Evolutionary conservation across 805 yeast species (phyloP).

Genomic region (Wickerhamiella sergipiensis): DNA sequence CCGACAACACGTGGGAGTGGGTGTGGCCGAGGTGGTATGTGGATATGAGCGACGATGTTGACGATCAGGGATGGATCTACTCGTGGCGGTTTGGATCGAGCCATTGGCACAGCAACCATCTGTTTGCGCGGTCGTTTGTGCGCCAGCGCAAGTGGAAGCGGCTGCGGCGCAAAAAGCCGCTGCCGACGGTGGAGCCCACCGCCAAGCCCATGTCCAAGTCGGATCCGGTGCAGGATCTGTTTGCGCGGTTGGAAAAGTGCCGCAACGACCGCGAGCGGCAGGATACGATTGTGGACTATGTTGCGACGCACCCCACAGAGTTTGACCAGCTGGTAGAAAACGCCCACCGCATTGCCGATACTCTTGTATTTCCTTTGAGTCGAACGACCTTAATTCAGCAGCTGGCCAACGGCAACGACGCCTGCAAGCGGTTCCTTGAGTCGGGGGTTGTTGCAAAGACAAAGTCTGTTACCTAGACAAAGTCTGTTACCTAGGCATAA

Average conservation of each 20-base stretch:
- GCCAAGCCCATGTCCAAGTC: background rate
- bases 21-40: conserved; percentile 61
- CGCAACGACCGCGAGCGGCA: conserved; percentile 18
- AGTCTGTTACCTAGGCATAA: too few species aligned
- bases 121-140: conserved; percentile 44
- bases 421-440: background rate
- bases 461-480: background rate
- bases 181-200: background rate
- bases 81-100: conserved; percentile 35
- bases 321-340: conserved; percentile 2
- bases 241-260: background rate
- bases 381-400: background rate
- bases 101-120: conserved; percentile 49
- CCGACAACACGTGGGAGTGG: conserved; percentile 55
- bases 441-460: background rate
- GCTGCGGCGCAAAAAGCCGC: conserved; percentile 12
- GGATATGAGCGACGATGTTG: conserved; percentile 54
- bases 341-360: conserved; percentile 6
- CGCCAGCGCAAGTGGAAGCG: conserved; percentile 57
- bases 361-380: conserved; percentile 13
- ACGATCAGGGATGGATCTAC: conserved; percentile 79
- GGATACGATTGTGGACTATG: conserved; percentile 7
- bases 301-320: conserved; percentile 9
- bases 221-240: background rate
- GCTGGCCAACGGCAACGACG: background rate